Base-by-base conservation (phyloP, 768 basidiomycete genomes). In the Lactifluus volemus region DNA sequence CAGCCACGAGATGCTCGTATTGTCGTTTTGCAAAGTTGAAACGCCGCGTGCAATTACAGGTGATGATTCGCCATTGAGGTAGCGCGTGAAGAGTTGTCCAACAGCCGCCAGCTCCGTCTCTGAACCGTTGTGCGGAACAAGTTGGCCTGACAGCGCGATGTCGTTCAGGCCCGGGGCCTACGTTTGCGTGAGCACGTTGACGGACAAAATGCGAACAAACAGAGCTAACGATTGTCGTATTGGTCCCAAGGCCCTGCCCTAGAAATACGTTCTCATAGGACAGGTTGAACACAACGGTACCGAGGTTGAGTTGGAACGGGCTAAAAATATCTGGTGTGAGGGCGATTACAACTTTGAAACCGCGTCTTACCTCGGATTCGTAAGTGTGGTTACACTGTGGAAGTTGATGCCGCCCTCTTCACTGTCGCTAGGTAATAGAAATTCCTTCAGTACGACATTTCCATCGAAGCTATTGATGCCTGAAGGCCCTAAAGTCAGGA, bases 351-450 rank as follows among this genome's bases (percentile, higher is more conserved):
- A 51, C 17, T 17, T 19, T 21, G 19, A 12, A 11, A 39, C 38
- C 11, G 38, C 12, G 38, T 29, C 59, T 21, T 58, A 81, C 84
- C 85, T 86, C 25, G 78, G 74, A 67, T 88, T 88, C 38, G 68
- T 76, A 52, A 89, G 69, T 45, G 74, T 68, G 0, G 81, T 88
- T 15, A 79, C 74, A 17, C 85, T 79, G 30, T 78, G 67, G 64
- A 87, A 87, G 68, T 85, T 72, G 63, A 90, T 85, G 25, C 88
- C 88, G 53, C 85, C 85, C 0, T 73, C 74, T 11, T 84, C 82
- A 70, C 81, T 79, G 67, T 88, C 86, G 48, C 81, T 80, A 0
- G 88, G 87, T 12, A 90, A 74, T 66, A 80, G 78, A 54, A 89
- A 77, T 58, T 87, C 81, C 56, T 76, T 70, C 21, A 89, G 73